Conservation (phyloP, 352 stramenopile genomes). For the Phytopythium cucurbitacearum region DNA sequence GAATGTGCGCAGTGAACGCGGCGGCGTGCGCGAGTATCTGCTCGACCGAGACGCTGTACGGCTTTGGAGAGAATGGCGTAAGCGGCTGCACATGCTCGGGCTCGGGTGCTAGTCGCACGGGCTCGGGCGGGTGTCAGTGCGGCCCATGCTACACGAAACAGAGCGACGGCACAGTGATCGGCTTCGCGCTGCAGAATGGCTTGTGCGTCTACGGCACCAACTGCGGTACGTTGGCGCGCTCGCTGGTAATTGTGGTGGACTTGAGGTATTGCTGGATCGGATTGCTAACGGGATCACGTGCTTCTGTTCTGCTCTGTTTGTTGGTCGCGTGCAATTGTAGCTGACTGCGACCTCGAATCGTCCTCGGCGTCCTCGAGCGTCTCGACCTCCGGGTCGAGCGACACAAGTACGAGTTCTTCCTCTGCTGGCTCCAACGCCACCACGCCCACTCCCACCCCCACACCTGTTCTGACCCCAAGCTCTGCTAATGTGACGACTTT, state of each 20-base stretch:
- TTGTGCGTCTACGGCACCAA: conserved; percentile 26
- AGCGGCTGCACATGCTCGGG: conserved; percentile 37
- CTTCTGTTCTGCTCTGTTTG: not conserved
- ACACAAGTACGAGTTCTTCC: not conserved
- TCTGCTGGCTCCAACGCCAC: not conserved
- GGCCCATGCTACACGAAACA: conserved; percentile 30
- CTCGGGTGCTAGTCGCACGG: conserved; percentile 17
- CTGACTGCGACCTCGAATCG: not conserved
- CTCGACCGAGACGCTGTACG: conserved; percentile 33
- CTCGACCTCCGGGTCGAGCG: not conserved
- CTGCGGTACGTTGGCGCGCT: conserved; percentile 8
- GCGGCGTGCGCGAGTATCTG: conserved; percentile 31
- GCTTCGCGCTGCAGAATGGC: conserved; percentile 27
- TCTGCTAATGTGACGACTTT: too few relatives aligned
- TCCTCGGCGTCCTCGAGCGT: not conserved
- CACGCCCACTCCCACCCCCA: not conserved
- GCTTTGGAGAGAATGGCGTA: too few relatives aligned
- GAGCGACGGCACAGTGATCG: conserved; percentile 14
- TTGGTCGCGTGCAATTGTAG: not conserved
- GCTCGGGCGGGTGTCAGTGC: conserved; percentile 28
- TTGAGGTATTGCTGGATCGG: too few relatives aligned
- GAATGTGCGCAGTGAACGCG: not conserved
- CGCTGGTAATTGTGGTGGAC: too few relatives aligned
- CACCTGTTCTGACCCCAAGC: not conserved
- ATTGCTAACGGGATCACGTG: not conserved